These are phyloP conservation scores for Mycena filopes DNA, from an alignment of 768 basidiomycete genomes.

Conservation along the genomic window DNA sequence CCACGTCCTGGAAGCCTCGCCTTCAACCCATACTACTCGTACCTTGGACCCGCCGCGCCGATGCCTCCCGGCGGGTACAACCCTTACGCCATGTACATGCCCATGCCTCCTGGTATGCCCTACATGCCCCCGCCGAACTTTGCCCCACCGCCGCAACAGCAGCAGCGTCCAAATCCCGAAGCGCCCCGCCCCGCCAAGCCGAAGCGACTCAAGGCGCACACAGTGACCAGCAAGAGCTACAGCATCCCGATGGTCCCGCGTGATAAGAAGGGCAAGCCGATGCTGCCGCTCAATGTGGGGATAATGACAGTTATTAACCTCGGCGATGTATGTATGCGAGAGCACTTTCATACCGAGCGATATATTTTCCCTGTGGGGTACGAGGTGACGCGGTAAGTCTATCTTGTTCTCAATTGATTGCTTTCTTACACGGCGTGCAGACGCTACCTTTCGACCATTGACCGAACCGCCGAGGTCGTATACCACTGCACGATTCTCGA, in stretches of 20 bases:
- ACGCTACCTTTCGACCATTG: conserved; percentile 81
- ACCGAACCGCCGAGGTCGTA: conserved; percentile 72
- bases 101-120: conserved; percentile 21
- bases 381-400: conserved; percentile 76
- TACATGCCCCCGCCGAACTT: conserved; percentile 26
- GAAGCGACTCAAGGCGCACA: conserved; percentile 84
- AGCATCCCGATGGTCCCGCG: conserved; percentile 85
- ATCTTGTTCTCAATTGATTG: neutral
- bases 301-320: conserved; percentile 86
- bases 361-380: conserved; percentile 93
- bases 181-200: conserved; percentile 69
- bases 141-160: conserved; percentile 26
- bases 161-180: conserved; percentile 41
- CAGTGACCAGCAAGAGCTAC: conserved; percentile 79
- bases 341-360: conserved; percentile 88
- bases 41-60: conserved; percentile 15
- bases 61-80: conserved; percentile 10
- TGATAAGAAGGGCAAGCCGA: conserved; percentile 74
- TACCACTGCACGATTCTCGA: conserved; percentile 89
- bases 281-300: conserved; percentile 84
- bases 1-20: conserved; percentile 13
- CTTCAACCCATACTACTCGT: conserved; percentile 34
- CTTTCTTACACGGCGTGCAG: conserved; percentile 46
- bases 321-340: conserved; percentile 82
- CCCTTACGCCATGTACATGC: conserved; percentile 26